Conservation (phyloP, 2,329 filamentous ascomycete genomes). For the Huntiella decipiens region DNA sequence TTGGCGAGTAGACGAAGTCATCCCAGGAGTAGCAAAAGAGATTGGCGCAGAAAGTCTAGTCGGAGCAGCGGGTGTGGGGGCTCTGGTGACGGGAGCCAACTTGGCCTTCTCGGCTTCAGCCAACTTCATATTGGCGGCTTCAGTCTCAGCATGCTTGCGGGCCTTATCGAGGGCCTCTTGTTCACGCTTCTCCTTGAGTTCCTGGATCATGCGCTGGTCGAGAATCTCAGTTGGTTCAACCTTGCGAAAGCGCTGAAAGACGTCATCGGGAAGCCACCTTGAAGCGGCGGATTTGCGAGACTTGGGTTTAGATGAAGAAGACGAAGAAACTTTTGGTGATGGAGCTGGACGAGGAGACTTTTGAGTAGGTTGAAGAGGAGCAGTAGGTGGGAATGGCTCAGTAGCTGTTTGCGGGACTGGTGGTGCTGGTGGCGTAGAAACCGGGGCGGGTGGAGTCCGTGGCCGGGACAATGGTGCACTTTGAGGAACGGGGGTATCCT, state of each 20-base stretch:
- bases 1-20: constrained; percentile 13
- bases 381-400: not conserved
- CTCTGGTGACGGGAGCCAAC: not conserved
- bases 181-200: constrained; percentile 22
- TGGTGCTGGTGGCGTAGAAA: not conserved
- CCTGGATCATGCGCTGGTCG: constrained; percentile 31
- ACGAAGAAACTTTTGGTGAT: not conserved
- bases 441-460: not conserved
- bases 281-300: constrained; percentile 13
- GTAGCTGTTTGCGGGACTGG: not conserved
- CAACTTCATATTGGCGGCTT: constrained; percentile 17
- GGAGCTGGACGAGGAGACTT: not conserved
- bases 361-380: not conserved
- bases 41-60: not conserved
- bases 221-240: constrained; percentile 42
- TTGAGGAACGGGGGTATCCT: constrained; percentile 1
- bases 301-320: constrained; percentile 3
- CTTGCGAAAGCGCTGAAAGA: constrained; percentile 34
- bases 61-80: not conserved
- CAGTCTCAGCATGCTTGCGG: not conserved
- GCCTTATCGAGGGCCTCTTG: constrained; percentile 12
- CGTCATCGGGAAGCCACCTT: constrained; percentile 36
- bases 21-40: not conserved
- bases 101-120: not conserved
- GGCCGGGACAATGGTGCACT: constrained; percentile 8